Percentiles rank a stretch among this genome's conserved stretches.
Evolutionary conservation across 176 grass and related monocot species (phyloP).

Genomic region (Oropetium thomaeum): DNA sequence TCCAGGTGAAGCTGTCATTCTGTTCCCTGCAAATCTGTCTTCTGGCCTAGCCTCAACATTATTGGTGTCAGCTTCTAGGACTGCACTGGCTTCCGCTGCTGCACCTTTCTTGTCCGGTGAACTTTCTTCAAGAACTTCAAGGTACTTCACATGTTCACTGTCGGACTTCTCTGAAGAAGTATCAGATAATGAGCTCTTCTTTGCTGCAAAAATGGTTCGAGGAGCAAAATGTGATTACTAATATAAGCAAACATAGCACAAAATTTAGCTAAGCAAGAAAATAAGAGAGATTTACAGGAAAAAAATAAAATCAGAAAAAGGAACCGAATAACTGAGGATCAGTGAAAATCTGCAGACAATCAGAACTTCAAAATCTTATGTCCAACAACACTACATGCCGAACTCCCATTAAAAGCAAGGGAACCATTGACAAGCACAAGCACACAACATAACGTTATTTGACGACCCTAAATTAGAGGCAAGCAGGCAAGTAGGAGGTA

Average conservation of each 20-base stretch:
- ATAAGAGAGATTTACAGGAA: neutral
- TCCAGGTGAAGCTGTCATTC: neutral
- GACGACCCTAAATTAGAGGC: neutral
- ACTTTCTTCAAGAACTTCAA: slow-evolving; percentile 67
- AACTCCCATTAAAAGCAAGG: neutral
- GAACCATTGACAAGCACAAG: neutral
- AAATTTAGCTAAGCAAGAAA: neutral
- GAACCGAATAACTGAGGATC: neutral
- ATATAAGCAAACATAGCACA: neutral
- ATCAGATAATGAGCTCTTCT: slow-evolving; percentile 49
- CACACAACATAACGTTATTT: neutral
- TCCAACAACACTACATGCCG: neutral
- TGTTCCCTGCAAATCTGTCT: slow-evolving; percentile 27
- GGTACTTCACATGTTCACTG: slow-evolving; percentile 68
- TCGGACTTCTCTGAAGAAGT: slow-evolving; percentile 64
- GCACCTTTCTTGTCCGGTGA: slow-evolving; percentile 49
- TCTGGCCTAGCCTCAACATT: slow-evolving; percentile 12
- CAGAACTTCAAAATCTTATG: neutral
- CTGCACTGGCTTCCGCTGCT: slow-evolving; percentile 28
- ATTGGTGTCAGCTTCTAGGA: slow-evolving; percentile 1
- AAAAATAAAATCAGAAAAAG: neutral
- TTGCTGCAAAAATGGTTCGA: slow-evolving; percentile 46
- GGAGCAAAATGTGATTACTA: neutral
- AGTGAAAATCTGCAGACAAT: neutral
- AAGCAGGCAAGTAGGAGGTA: neutral